Evolutionary conservation across 1,284 basidiomycete species (phyloP), one percentile per base, ranked within the genome.

Genomic region (Boletellus deceptivus): DNA sequence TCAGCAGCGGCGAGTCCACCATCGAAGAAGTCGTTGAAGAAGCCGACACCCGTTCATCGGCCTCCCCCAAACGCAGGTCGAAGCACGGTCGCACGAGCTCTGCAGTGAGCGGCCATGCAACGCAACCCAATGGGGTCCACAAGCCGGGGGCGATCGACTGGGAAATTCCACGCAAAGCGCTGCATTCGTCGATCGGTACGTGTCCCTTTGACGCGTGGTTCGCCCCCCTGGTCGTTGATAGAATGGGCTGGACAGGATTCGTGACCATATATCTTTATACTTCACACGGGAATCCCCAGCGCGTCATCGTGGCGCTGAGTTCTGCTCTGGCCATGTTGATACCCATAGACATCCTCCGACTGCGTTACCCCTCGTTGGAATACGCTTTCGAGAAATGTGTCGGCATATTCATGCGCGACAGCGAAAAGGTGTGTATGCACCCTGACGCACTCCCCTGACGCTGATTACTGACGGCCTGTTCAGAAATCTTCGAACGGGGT

Each of bases 381-480:
- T 72, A 72, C 39, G 59, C 85, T 7, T 98, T 94, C 67, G 95
- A 98, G 68, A 71, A 74, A 14, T 71, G 75, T 29, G 71, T 96
- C 1, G 95, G 96, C 18, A 87, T 91, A 64, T 79, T 99, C 49
- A 98, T 99, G 96, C 83, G 94, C 16, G 92, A 95, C 59, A 86
- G 84, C 58, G 95, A 98, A 75, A 90, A 88, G 75, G 86, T 87
- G 49, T 42, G 76, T 46, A 17, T 17, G 18, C 29, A 3, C 16
- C 25, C n/a, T 7, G 2, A 38, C 16, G 10, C 22, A 25, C 0
- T 25, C 22, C 16, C 17, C 17, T 17, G 11, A 35, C 10, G 0
- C 20, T 29, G 4, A 43, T 37, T 8, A 39, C 25, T 25, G 18
- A 48, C 17, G 11, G 3, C 37, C 16, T 20, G 11, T 27, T 39